Percentiles rank a stretch among this genome's conserved stretches.
These are phyloP conservation scores for Mortierella polycephala DNA, from an alignment of 371 early-diverging fungal genomes.

Conservation along the genomic window DNA sequence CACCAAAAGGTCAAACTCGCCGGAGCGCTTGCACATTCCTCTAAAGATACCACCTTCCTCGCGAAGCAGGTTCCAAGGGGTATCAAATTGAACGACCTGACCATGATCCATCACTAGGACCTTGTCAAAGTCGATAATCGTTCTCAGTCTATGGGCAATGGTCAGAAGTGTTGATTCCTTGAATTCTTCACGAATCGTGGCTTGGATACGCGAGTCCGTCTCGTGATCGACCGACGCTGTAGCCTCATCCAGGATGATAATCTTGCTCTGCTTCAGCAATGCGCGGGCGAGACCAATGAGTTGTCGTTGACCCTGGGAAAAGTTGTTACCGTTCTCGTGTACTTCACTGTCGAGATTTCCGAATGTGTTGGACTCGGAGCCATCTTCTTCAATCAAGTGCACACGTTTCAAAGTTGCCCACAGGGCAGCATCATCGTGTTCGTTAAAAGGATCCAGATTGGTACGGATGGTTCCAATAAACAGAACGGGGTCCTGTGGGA, in stretches of 20 bases:
- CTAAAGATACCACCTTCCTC: conserved; percentile 66
- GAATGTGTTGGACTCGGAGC: conserved; percentile 53
- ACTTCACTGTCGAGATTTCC: conserved; percentile 71
- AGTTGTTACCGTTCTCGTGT: conserved; percentile 79
- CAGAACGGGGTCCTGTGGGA: conserved; percentile 66
- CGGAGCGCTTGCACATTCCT: conserved; percentile 76
- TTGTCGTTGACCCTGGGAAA: conserved; percentile 91
- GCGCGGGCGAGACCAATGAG: conserved; percentile 90
- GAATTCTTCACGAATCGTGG: conserved; percentile 82
- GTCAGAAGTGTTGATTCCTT: conserved; percentile 70
- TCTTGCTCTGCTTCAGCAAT: conserved; percentile 74
- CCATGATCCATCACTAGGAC: conserved; percentile 89
- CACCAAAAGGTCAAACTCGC: conserved; percentile 63
- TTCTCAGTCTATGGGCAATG: conserved; percentile 85
- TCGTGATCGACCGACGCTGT: conserved; percentile 81
- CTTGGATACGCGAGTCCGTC: conserved; percentile 77
- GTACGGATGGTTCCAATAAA: conserved; percentile 74
- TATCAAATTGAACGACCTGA: conserved; percentile 79
- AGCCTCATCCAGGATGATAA: conserved; percentile 91
- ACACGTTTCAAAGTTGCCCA: conserved; percentile 79
- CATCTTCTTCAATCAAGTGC: conserved; percentile 70
- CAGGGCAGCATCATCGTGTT: conserved; percentile 74
- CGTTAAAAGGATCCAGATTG: conserved; percentile 82
- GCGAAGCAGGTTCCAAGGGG: conserved; percentile 68
- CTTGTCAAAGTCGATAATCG: conserved; percentile 90